Conservation (phyloP, 2,329 filamentous ascomycete genomes). For the Aspergillus sp. region DNA sequence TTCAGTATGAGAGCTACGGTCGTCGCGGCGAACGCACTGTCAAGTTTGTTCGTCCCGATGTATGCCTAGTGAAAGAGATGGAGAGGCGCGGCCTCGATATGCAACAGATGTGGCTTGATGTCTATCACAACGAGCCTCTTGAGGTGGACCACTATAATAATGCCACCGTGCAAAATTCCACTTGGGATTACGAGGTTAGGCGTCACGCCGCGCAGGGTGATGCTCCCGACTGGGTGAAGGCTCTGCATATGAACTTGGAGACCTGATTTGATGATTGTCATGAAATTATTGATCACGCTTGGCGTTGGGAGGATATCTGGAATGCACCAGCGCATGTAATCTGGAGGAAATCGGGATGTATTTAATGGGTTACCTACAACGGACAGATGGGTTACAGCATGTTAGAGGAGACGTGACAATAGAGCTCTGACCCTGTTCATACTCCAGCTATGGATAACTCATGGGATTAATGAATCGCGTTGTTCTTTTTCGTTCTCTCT, state of each 20-base stretch:
- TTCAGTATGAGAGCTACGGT: constrained; percentile 39
- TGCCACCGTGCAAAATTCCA: neutral
- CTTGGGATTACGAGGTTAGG: constrained; percentile 10
- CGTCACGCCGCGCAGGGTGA: constrained; percentile 1
- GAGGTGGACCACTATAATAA: neutral
- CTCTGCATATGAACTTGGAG: constrained; percentile 3
- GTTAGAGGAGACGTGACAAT: no score
- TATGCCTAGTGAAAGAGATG: constrained; percentile 59
- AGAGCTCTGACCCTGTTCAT: no score
- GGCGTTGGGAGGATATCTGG: no score
- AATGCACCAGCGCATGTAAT: no score
- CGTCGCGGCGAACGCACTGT: constrained; percentile 27
- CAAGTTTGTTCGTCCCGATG: constrained; percentile 57
- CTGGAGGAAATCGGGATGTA: no score
- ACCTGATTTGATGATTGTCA: neutral
- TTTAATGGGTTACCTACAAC: no score
- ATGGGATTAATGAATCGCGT: neutral
- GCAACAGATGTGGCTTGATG: constrained; percentile 54
- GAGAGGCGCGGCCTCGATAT: constrained; percentile 53
- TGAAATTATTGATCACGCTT: neutral
- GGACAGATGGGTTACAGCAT: no score
- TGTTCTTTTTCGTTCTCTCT: neutral
- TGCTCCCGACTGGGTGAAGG: constrained; percentile 3
- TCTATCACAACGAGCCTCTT: constrained; percentile 49
- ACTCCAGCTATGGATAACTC: no score